Conservation (phyloP, 768 basidiomycete genomes). For the Lentinula detonsa region DNA sequence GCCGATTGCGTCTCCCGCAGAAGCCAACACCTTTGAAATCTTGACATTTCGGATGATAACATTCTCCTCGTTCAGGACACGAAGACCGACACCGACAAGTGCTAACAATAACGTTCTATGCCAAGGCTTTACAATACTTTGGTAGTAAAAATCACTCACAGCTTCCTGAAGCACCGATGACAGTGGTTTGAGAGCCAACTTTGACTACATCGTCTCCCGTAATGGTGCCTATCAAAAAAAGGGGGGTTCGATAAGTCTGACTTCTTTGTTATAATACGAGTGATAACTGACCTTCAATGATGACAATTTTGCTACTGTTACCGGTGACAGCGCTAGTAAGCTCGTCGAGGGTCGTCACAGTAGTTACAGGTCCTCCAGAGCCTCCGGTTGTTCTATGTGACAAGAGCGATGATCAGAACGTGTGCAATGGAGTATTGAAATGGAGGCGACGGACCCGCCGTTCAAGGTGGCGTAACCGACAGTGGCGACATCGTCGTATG, state of each 20-base stretch:
- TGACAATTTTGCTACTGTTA: slow-evolving; percentile 34
- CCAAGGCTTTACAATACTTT: not conserved
- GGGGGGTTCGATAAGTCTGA: not conserved
- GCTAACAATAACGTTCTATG: slow-evolving; percentile 16
- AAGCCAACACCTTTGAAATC: slow-evolving; percentile 40
- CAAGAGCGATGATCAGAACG: not conserved
- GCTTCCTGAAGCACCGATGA: slow-evolving; percentile 34
- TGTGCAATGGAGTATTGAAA: not conserved
- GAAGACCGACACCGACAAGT: slow-evolving; percentile 39
- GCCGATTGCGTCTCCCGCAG: slow-evolving; percentile 38
- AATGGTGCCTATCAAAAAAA: slow-evolving; percentile 26
- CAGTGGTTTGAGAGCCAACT: slow-evolving; percentile 37
- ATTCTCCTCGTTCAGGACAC: slow-evolving; percentile 33
- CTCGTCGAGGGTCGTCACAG: slow-evolving; percentile 34
- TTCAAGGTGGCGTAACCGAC: slow-evolving; percentile 30
- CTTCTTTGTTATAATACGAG: too few relatives aligned
- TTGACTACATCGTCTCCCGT: slow-evolving; percentile 36
- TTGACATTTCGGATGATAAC: slow-evolving; percentile 47
- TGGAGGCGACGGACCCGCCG: slow-evolving; percentile 14
- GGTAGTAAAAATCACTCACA: slow-evolving; percentile 16
- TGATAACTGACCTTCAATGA: slow-evolving; percentile 29
- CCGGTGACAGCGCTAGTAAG: slow-evolving; percentile 36
- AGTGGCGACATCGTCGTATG: slow-evolving; percentile 28
- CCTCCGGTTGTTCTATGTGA: slow-evolving; percentile 34
- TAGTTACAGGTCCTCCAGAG: slow-evolving; percentile 35